These are phyloP conservation scores for Wickerhamiella azymoides DNA, from an alignment of 805 yeast species.

Conservation along the genomic window DNA sequence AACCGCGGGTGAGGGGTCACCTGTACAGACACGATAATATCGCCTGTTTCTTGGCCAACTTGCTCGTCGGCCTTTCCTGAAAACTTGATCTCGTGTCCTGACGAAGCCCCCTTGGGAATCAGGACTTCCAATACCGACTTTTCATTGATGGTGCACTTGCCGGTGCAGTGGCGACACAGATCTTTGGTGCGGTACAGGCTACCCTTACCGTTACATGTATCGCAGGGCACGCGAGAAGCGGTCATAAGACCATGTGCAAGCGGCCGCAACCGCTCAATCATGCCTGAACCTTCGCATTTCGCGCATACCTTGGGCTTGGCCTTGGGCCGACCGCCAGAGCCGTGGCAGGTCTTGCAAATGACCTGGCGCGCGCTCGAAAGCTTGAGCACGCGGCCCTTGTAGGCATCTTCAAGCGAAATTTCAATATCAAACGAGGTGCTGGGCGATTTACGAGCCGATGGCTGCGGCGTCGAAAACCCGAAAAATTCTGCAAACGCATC, in stretches of 20 bases:
- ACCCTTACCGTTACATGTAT: conserved; percentile 61
- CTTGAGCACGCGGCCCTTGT: conserved; percentile 74
- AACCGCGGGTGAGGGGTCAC: conserved; percentile 38
- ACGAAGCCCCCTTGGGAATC: conserved; percentile 55
- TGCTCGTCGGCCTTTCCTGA: conserved; percentile 65
- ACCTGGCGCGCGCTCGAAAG: conserved; percentile 58
- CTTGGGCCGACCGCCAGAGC: conserved; percentile 55
- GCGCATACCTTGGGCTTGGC: conserved; percentile 46
- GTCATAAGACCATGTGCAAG: conserved; percentile 68
- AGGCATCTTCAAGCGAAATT: conserved; percentile 66
- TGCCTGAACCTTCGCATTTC: conserved; percentile 62
- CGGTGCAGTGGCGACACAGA: conserved; percentile 63
- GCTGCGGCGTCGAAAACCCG: conserved; percentile 23
- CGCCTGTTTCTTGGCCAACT: conserved; percentile 60
- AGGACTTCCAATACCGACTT: conserved; percentile 63
- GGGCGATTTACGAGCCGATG: conserved; percentile 32
- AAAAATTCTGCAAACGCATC: conserved; percentile 70
- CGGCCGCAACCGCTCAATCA: conserved; percentile 41
- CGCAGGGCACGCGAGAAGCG: conserved; percentile 46
- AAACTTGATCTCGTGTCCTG: conserved; percentile 47
- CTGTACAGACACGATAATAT: conserved; percentile 49
- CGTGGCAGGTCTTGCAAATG: conserved; percentile 59
- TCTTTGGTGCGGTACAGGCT: conserved; percentile 46
- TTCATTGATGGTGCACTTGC: conserved; percentile 47
- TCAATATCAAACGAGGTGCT: conserved; percentile 56